phyloP scores from a whole-genome alignment of 116 monocot genomes.

The Papilionanthe hybrid region DNA sequence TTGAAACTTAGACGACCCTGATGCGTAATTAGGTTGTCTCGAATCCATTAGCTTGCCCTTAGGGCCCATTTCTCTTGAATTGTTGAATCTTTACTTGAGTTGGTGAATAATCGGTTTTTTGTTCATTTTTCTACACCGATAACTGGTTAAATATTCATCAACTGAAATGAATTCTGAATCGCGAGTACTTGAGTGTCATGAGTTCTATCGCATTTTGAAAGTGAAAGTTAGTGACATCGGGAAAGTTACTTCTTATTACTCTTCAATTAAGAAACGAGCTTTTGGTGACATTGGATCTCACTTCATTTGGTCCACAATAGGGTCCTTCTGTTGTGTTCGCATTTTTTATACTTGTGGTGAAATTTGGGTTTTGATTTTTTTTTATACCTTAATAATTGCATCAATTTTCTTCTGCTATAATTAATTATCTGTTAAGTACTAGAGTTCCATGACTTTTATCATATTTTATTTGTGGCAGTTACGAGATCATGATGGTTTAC shows the following conservation, averaged over 20 bases:
- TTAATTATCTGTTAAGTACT: background rate
- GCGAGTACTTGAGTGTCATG: background rate
- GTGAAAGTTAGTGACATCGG: background rate
- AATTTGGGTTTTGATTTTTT: background rate
- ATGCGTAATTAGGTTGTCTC: background rate
- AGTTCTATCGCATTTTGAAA: background rate
- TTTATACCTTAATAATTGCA: background rate
- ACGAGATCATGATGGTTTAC: background rate
- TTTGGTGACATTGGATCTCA: background rate
- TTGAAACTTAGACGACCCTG: background rate
- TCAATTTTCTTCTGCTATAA: background rate
- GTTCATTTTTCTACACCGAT: background rate
- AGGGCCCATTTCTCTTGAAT: background rate
- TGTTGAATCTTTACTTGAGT: background rate
- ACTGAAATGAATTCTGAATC: background rate
- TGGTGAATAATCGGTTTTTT: background rate
- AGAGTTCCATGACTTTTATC: background rate
- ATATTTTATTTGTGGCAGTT: background rate
- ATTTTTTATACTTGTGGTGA: background rate
- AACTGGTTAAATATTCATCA: background rate
- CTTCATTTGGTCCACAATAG: background rate
- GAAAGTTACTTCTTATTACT: background rate
- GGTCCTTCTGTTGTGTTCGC: background rate
- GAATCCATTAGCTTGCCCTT: background rate
- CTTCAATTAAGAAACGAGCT: background rate